These are phyloP conservation scores for Musa acuminata DNA, from an alignment of 176 grass and related monocot species.

Conservation along the genomic window DNA sequence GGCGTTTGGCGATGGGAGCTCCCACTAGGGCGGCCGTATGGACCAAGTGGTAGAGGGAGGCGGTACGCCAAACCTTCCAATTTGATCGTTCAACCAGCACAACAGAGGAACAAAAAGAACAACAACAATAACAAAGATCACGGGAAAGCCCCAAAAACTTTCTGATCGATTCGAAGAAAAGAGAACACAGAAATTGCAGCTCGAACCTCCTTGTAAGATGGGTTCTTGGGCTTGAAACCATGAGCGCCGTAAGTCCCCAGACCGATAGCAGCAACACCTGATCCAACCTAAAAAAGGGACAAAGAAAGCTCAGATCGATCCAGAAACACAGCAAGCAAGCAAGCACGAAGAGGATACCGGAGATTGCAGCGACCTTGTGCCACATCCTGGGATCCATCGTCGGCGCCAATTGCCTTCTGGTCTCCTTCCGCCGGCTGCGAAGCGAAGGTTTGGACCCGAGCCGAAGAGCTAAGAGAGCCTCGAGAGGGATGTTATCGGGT, in stretches of 20 bases:
- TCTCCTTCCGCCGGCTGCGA: neutral
- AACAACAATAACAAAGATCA: neutral
- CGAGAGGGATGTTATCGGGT: no score
- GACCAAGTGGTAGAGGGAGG: constrained; percentile 85
- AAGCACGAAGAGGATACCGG: constrained; percentile 30
- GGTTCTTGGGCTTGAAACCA: constrained; percentile 60
- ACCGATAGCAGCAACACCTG: constrained; percentile 80
- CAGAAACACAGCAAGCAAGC: neutral
- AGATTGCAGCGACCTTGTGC: constrained; percentile 93
- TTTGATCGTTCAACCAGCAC: neutral
- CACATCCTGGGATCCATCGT: constrained; percentile 49
- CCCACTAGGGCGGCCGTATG: constrained; percentile 84
- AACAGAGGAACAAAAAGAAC: neutral
- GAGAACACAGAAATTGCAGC: neutral
- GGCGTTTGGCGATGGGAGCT: constrained; percentile 60
- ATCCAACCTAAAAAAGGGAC: neutral
- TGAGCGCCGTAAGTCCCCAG: constrained; percentile 83
- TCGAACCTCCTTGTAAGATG: constrained; percentile 67
- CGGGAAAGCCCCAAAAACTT: neutral
- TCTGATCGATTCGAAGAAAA: neutral
- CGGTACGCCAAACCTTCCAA: constrained; percentile 74
- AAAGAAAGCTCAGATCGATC: no score
- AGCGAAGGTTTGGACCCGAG: no score
- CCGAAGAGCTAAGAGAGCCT: no score
- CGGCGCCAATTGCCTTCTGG: neutral